Evolutionary conservation across 345 rosid genomes (phyloP).

Genomic region (Brassica carinata): DNA sequence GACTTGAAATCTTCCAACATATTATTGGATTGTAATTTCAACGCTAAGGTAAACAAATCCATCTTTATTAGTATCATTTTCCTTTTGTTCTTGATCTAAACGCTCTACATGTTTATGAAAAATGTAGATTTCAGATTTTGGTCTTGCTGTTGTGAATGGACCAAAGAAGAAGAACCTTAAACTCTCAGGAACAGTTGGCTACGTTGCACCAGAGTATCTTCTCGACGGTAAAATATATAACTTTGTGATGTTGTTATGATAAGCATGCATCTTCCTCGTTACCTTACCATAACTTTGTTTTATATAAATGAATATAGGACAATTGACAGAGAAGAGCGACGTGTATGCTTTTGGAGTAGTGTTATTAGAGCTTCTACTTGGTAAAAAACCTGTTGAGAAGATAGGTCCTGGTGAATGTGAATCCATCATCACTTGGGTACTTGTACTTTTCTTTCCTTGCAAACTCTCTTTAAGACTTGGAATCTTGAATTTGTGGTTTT

Average conservation of each 20-base stretch:
- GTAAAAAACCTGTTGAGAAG: slow-evolving; percentile 89
- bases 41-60: slow-evolving; percentile 75
- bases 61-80: not conserved
- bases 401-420: slow-evolving; percentile 84
- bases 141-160: slow-evolving; percentile 82
- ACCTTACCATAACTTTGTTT: not conserved
- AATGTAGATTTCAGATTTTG: slow-evolving; percentile 91
- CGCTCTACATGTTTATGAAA: not conserved
- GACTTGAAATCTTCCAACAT: slow-evolving; percentile 98
- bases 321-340: slow-evolving; percentile 92
- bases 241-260: not conserved
- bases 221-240: slow-evolving; percentile 57
- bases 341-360: slow-evolving; percentile 97
- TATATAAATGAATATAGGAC: slow-evolving; percentile 53
- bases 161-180: slow-evolving; percentile 69
- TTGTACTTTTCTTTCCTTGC: not conserved
- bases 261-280: not conserved
- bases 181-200: slow-evolving; percentile 96
- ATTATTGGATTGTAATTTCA: slow-evolving; percentile 80
- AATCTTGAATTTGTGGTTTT: slow-evolving; percentile 21
- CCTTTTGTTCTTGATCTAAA: slow-evolving; percentile 10
- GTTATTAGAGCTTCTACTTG: slow-evolving; percentile 86
- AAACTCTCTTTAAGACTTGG: slow-evolving; percentile 23
- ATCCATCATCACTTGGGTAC: slow-evolving; percentile 95
- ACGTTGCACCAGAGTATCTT: slow-evolving; percentile 94